Base-by-base conservation (phyloP, 2,329 filamentous ascomycete genomes). In the Botrytis byssoidea region DNA sequence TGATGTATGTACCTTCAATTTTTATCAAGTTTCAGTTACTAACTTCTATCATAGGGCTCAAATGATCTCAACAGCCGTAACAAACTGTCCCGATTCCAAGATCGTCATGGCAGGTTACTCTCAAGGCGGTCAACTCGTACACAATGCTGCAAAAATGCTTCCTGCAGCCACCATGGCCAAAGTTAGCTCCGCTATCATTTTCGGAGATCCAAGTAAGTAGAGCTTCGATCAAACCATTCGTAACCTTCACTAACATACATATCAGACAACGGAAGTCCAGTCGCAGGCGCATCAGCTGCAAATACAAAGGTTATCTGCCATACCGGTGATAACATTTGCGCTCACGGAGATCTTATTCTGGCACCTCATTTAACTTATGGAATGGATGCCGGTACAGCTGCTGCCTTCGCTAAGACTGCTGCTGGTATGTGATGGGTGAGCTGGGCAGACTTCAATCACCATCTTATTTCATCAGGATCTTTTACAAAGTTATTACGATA, bases 1-100 rank as follows among this genome's bases (percentile, higher is more conserved):
- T 80, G 74, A 86, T 88, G 85, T 78, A 74, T 35, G 55, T 59
- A 37, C 51, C 12, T 48, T 42, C 37, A 18, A 37, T 57, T 9
- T 25, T 64, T 25, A 51, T 40, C 25, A 10, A 42, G 48, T 35
- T 5, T 0, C 29, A 59, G 48, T 1, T 20, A 70, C 51, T 72
- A 32, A 72, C 14, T 29, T 22, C 20, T 42, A 40, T 51, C 4
- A 32, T 20, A 79, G 76, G 76, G 74, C 76, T 8, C 35, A 57
- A 42, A 64, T 79, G 22, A 65, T 79, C 37, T 76, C 67, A 35
- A 60, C 32, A 20, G 76, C 76, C 25, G 71, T 77, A 16, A 32
- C 69, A 3, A 59, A 55, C 9, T 80, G 78, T 42, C 77, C 78
- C 1, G 42, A 57, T 14, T 78, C 78, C 2, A 72, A 66, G 8